Evolutionary conservation across 768 basidiomycete genomes (phyloP), one percentile per base, ranked within the genome.

Genomic region (Amanita brunnescens): DNA sequence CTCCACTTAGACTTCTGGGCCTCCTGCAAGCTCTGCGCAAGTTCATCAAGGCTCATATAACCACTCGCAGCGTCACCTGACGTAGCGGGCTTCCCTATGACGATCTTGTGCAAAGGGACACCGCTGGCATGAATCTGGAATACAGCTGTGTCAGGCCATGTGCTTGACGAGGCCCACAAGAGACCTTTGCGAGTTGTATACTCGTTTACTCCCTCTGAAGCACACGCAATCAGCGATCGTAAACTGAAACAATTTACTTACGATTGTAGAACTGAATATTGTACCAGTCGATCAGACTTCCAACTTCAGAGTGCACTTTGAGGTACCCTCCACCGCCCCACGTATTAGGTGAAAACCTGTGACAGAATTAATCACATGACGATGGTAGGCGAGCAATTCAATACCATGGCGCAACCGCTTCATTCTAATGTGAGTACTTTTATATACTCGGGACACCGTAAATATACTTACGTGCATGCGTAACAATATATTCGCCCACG

Each of bases 261-360:
- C 64, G 67, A 48, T 69, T 67, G 38, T 69, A 69, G 55, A 66
- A 69, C 62, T 67, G 45, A 64, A 58, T 84, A 53, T 78, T 77
- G 58, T 77, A 82, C 76, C 81, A 86, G 62, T 85, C 83, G 58
- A 85, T 85, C 18, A 76, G 62, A 55, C 61, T 67, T 5, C 83
- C 83, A 14, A 81, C 79, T 5, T 64, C 56, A 41, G 68, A 47
- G 60, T 84, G 70, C 16, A 86, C 74, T 47, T 68, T 70, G 23
- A 78, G 65, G 58, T 84, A 84, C 9, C 74, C 82, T 30, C 80
- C 81, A 18, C 69, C 72, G n/a, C 64, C 65, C 64, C 66, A 77
- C 39, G 52, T 59, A 30, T 53, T 64, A 7, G 72, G 71, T 16
- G 71, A 65, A 54, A 76, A 77, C 74, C 74, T 74, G 32, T 13